Evolutionary conservation across 108 stramenopile species (phyloP).

Genomic region (Cylindrotheca closterium): DNA sequence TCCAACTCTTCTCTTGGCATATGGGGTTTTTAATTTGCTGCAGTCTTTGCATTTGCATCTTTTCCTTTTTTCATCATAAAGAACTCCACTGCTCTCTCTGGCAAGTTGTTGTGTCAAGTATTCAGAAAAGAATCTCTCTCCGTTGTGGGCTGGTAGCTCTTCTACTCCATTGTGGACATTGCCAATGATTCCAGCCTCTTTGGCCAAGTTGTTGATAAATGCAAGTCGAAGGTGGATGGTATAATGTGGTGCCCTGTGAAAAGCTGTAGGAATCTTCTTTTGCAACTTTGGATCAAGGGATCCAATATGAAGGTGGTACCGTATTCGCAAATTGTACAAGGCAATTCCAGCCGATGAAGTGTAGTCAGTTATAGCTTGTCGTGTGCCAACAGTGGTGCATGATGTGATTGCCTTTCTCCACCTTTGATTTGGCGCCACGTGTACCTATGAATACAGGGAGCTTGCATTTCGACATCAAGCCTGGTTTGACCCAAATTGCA

Average conservation of each 20-base stretch:
- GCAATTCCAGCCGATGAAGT: neutral
- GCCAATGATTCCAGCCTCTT: neutral
- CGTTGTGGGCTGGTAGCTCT: neutral
- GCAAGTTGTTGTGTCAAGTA: neutral
- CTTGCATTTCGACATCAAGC: neutral
- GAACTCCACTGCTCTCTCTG: neutral
- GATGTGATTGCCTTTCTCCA: neutral
- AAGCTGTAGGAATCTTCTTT: neutral
- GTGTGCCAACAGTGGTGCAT: neutral
- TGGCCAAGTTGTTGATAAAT: neutral
- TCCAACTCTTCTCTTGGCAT: too few species aligned
- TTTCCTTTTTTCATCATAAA: too few species aligned
- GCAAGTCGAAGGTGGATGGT: neutral
- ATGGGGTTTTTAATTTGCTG: too few species aligned
- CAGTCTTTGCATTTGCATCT: too few species aligned
- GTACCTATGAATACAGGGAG: neutral
- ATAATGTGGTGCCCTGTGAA: neutral
- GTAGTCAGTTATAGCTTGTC: neutral
- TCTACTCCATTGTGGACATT: neutral
- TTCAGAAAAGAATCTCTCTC: constrained; percentile 3
- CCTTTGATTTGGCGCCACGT: neutral
- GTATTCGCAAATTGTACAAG: neutral
- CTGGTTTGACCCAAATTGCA: neutral
- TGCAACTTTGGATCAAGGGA: neutral
- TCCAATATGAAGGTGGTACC: neutral